A percentile compares a stretch with the other conserved stretches of the same genome.
Evolutionary conservation across 208 protist genomes (phyloP).

Genomic region (Acanthamoeba castellanii): DNA sequence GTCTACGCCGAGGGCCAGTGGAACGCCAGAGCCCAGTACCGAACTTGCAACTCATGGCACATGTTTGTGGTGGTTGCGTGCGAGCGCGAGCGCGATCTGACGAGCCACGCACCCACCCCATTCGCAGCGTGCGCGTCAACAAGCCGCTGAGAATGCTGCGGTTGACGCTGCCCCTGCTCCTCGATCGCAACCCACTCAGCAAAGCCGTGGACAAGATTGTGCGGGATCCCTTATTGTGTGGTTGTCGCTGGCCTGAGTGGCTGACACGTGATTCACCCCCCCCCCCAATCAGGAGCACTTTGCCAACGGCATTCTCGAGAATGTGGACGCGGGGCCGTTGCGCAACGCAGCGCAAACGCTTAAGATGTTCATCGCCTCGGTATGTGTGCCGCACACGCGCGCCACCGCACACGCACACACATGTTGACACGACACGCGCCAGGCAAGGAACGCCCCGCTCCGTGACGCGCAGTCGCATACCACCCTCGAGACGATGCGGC

Average conservation of each 20-base stretch:
- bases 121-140: background rate
- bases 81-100: too few relatives aligned
- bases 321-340: background rate
- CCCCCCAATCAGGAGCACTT: background rate
- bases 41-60: background rate
- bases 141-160: background rate
- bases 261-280: background rate
- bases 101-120: too few relatives aligned
- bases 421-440: background rate
- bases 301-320: background rate
- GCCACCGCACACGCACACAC: background rate
- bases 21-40: background rate
- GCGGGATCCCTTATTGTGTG: background rate
- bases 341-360: background rate
- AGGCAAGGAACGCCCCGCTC: background rate
- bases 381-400: background rate
- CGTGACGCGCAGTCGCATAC: background rate
- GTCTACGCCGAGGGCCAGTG: slow-evolving; percentile 3
- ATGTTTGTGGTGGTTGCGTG: too few relatives aligned
- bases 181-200: background rate
- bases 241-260: background rate
- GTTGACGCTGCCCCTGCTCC: background rate
- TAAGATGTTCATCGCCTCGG: background rate
- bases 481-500: background rate
- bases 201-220: background rate